Evolutionary conservation across 768 basidiomycete genomes (phyloP), one percentile per base, ranked within the genome.

Genomic region (Calocybe gangraenosa): DNA sequence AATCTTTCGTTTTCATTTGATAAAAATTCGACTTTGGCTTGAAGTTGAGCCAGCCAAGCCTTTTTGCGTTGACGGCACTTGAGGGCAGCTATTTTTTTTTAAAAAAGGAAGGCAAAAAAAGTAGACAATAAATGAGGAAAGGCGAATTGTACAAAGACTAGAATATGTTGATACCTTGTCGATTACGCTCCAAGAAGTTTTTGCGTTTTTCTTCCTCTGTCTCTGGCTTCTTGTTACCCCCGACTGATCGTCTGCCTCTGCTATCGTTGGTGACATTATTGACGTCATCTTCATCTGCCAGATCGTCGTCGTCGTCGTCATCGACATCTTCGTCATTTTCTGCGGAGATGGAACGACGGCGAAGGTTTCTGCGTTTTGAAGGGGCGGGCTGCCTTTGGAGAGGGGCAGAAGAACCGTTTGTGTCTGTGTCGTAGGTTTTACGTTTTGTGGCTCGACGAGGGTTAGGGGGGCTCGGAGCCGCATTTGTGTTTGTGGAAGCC

Each of bases 61-160:
- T 99, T 99, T 69, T 99, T 99, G 47, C 96, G 87, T 62, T 99
- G 96, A 28, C 96, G 92, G 67, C 96, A 99, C 69, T 98, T 98
- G 54, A 98, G 81, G 5, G 96, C 96, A 50, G 96, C 95, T 97
- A n/a, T n/a, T n/a, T n/a, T n/a, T n/a, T n/a, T n/a, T n/a, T n/a
- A n/a, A n/a, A n/a, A n/a, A n/a, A n/a, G n/a, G n/a, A n/a, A 55
- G 1, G 43, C 9, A 38, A 22, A 28, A 10, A 42, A 5, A 28
- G 25, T 6, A 28, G 25, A 28, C 5, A 28, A 28, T 6, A 11
- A 11, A 11, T 28, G 25, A 37, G 7, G 14, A 45, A 38, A 22
- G 28, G 13, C 49, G 28, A 32, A 49, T 49, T 20, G 17, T 32
- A 33, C 23, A 20, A 13, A 18, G 47, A 45, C 45, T 51, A 22